These are phyloP conservation scores for Xylariaceae sp. DNA, from an alignment of 2,329 filamentous ascomycete genomes.

Conservation along the genomic window DNA sequence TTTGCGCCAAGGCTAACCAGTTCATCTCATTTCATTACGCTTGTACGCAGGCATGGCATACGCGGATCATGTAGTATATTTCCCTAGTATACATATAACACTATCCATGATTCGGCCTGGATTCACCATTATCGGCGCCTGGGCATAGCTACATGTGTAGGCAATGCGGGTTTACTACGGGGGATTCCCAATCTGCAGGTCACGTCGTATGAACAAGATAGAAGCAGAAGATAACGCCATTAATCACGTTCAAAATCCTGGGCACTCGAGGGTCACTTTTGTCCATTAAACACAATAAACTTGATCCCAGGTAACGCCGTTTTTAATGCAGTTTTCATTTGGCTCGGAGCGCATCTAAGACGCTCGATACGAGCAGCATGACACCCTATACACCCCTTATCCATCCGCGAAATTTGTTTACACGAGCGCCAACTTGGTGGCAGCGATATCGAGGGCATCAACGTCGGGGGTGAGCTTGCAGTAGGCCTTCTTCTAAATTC, in stretches of 20 bases:
- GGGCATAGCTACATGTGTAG: background rate
- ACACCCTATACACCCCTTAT: conserved; percentile 19
- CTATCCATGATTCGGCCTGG: background rate
- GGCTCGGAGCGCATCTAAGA: conserved; percentile 25
- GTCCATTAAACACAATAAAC: conserved; percentile 35
- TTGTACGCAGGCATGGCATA: background rate
- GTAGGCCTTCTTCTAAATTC: conserved; percentile 82
- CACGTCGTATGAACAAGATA: conserved; percentile 12
- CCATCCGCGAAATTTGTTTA: conserved; percentile 49
- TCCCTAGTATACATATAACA: background rate
- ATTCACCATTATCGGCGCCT: background rate
- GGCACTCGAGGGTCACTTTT: conserved; percentile 30
- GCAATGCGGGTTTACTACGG: background rate
- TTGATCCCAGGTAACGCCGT: conserved; percentile 35
- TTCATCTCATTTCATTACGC: background rate
- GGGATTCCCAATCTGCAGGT: background rate
- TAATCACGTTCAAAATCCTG: conserved; percentile 12
- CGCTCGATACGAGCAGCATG: conserved; percentile 24
- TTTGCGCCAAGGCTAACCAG: conserved; percentile 38
- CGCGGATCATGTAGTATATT: background rate
- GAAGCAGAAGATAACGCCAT: conserved; percentile 8
- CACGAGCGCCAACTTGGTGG: conserved; percentile 97
- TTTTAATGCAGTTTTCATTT: conserved; percentile 34
- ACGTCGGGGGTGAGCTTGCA: conserved; percentile 93
- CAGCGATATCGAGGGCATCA: conserved; percentile 97